Percentiles rank a stretch among this genome's conserved stretches.
These are phyloP conservation scores for Clavaria fumosa DNA, from an alignment of 768 basidiomycete genomes.

Conservation along the genomic window DNA sequence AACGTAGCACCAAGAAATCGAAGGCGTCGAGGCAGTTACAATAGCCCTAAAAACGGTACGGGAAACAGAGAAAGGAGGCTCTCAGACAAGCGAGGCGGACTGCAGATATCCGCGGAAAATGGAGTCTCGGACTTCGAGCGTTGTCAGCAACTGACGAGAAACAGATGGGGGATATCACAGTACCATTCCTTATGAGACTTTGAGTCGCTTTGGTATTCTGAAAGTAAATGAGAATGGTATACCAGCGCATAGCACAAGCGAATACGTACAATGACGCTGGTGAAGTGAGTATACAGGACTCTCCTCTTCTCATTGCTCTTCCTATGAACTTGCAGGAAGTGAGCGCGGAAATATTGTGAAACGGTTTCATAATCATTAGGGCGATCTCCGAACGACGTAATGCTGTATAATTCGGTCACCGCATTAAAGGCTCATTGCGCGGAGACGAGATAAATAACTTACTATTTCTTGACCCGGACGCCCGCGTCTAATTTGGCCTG, in stretches of 20 bases:
- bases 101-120: constrained; percentile 64
- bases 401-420: constrained; percentile 26
- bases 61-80: background rate
- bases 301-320: constrained; percentile 67
- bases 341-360: constrained; percentile 75
- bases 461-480: constrained; percentile 69
- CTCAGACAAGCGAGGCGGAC: constrained; percentile 52
- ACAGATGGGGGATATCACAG: constrained; percentile 12
- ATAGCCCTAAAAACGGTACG: background rate
- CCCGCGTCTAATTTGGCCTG: constrained; percentile 56
- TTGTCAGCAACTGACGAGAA: constrained; percentile 8
- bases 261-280: constrained; percentile 55
- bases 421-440: background rate
- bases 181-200: constrained; percentile 70
- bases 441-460: too few relatives aligned
- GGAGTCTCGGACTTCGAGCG: constrained; percentile 44
- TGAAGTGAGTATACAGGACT: constrained; percentile 71
- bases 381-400: constrained; percentile 68
- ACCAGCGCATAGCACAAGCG: constrained; percentile 6
- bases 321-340: constrained; percentile 71
- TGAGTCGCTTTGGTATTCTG: constrained; percentile 78
- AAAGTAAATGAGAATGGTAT: constrained; percentile 2
- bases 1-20: background rate
- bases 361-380: constrained; percentile 72
- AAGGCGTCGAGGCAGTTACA: background rate